These are phyloP conservation scores for Sporothrix euskadiensis DNA, from an alignment of 2,329 filamentous ascomycete genomes.

Conservation along the genomic window DNA sequence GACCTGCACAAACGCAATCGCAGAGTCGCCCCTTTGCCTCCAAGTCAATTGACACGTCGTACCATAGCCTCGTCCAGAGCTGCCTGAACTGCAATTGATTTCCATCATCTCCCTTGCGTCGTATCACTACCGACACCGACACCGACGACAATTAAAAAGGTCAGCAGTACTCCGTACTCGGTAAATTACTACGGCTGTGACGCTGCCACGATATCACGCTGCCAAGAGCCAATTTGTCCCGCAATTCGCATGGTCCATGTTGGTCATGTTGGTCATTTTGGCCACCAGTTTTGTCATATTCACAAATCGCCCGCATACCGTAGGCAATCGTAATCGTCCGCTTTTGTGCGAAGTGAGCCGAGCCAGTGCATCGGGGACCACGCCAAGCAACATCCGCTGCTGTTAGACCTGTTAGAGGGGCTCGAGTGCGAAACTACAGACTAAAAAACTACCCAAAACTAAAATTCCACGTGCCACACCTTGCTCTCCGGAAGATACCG, in stretches of 20 bases:
- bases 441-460: neutral
- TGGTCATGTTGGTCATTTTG: neutral
- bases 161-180: neutral
- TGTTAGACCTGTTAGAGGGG: no score
- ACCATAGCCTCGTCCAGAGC: neutral
- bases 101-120: neutral
- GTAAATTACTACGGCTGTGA: neutral
- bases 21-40: slow-evolving; percentile 6
- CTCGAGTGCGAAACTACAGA: neutral
- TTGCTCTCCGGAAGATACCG: neutral
- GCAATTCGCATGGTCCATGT: no score
- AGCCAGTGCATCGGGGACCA: neutral
- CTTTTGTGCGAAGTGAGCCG: neutral
- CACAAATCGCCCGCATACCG: neutral
- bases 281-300: neutral
- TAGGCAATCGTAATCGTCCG: no score
- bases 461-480: slow-evolving; percentile 26
- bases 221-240: neutral
- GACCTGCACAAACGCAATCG: neutral
- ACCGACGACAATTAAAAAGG: neutral
- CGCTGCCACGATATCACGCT: neutral
- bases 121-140: neutral
- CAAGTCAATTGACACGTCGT: neutral
- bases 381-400: slow-evolving; percentile 1
- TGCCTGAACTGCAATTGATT: neutral